Evolutionary conservation across 2,329 filamentous ascomycete species (phyloP), one percentile per base, ranked within the genome.

Genomic region (Teratosphaeria nubilosa): DNA sequence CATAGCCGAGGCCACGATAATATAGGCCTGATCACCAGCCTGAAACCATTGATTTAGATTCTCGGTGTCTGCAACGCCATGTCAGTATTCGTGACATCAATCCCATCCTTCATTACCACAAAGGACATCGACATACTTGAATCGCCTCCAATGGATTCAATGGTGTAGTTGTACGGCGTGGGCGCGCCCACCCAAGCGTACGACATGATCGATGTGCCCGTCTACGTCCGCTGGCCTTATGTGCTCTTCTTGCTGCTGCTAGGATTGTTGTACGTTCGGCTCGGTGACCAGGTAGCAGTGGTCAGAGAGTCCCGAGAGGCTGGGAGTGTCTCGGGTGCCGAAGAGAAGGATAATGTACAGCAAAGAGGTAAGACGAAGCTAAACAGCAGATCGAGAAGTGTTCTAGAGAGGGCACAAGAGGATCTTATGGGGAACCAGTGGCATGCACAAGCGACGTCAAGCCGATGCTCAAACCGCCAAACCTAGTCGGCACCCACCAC

Each of bases 41-140:
- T 89, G 82, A 76, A 87, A 97, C 90, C 91, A 95, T 84, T 95
- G 90, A 81, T 97, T 97, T 72, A 96, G 76, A 77, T 97, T 96
- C 70, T 90, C 86, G 71, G 78, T 82, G 67, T 80, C 91, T 96
- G 72, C 64, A 59, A 56, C n/a, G 20, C 41, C 5, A 61, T 16
- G 27, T 53, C 27, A 41, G n/a, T 37, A 53, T 5, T 53, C 56
- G 20, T 11, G 52, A 14, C 20, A 48, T 30, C 48, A 25, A 24
- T 55, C 32, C 20, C 27, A 25, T 54, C 22, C 24, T n/a, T 37
- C 34, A 24, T 48, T 27, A 13, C 1, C 16, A 37, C n/a, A 48
- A 34, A 30, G 32, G 51, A 54, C 25, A 54, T 45, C 45, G 53
- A 64, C 64, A 32, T 65, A 92, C 88, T 81, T 65, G 89, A 88